Percentiles rank a stretch among this genome's conserved stretches.
Conservation (phyloP, 208 protist species). For the Crithidia thermophila region DNA sequence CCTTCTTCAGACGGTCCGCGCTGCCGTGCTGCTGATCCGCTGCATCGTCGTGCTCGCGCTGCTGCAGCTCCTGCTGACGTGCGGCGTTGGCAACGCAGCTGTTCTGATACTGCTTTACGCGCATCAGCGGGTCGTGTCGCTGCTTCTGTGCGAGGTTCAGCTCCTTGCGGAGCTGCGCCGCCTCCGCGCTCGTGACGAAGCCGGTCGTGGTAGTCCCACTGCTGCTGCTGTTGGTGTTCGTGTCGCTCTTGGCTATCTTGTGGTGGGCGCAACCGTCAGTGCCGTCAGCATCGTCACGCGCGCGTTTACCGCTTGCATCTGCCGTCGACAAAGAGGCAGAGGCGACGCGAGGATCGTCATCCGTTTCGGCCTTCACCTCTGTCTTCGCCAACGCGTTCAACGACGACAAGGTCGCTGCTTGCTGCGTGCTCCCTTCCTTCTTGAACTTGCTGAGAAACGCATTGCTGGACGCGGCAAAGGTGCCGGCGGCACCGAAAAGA, state of each 20-base stretch:
- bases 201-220: conserved; percentile 38
- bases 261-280: no score
- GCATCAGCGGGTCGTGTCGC: conserved; percentile 63
- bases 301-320: conserved; percentile 11
- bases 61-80: conserved; percentile 33
- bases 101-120: conserved; percentile 67
- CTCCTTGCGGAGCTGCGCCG: conserved; percentile 60
- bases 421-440: conserved; percentile 11
- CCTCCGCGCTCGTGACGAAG: conserved; percentile 55
- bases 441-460: conserved; percentile 43
- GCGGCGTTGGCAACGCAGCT: conserved; percentile 64
- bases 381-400: not conserved
- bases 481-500: not conserved
- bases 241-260: no score
- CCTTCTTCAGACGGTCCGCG: not conserved
- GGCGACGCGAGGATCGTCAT: not conserved
- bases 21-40: not conserved
- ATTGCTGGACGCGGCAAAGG: not conserved
- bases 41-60: conserved; percentile 11
- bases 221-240: not conserved
- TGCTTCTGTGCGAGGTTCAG: conserved; percentile 70
- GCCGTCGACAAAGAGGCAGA: not conserved
- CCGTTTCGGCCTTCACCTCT: conserved; percentile 1
- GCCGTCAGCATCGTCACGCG: conserved; percentile 10
- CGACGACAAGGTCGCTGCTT: not conserved